phyloP scores from a whole-genome alignment of 31 red algal species.

The Porphyra umbilicalis region DNA sequence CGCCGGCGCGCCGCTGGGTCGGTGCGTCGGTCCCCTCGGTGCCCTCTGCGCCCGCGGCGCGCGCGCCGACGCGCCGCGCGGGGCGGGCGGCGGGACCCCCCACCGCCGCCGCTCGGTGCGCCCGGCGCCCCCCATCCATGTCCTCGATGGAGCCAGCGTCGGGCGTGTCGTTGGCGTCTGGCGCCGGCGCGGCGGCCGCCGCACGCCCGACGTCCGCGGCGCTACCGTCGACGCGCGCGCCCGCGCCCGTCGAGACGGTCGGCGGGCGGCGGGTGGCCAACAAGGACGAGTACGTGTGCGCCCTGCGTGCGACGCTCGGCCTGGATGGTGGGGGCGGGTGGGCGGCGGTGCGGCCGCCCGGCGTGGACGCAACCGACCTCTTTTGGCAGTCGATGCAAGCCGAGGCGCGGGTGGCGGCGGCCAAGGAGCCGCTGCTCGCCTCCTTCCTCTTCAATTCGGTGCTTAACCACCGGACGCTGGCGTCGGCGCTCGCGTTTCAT shows the following conservation, averaged over 20 bases:
- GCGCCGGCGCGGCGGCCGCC: not conserved
- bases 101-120: not conserved
- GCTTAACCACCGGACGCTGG: constrained; percentile 62
- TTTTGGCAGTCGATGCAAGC: constrained; percentile 61
- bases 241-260: not conserved
- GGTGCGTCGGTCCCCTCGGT: no score
- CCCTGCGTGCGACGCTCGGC: not conserved
- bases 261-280: not conserved
- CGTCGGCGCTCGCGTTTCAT: constrained; percentile 67
- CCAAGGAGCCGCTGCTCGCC: constrained; percentile 75
- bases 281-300: not conserved
- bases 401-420: constrained; percentile 61
- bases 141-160: not conserved
- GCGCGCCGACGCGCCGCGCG: not conserved
- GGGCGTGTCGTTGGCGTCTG: not conserved
- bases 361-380: not conserved
- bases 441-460: constrained; percentile 68
- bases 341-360: not conserved
- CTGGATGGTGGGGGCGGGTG: not conserved
- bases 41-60: not conserved
- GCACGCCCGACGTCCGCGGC: not conserved
- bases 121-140: not conserved
- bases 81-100: no score
- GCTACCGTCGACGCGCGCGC: not conserved
- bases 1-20: not conserved